phyloP scores from a whole-genome alignment of 2,329 filamentous ascomycete species.

The Colletotrichum magnum region DNA sequence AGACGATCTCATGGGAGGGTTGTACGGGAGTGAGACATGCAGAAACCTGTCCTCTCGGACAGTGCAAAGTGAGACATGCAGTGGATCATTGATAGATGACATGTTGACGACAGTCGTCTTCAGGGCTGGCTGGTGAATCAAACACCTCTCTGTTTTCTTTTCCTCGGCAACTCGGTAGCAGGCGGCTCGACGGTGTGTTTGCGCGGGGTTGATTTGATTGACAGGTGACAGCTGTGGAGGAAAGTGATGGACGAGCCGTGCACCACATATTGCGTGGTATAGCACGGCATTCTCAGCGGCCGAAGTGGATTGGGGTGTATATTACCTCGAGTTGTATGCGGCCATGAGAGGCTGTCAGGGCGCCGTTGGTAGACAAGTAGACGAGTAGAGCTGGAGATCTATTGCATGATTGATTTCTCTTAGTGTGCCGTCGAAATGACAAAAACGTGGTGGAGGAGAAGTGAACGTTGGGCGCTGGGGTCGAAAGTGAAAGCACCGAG shows the following conservation, averaged over 20 bases:
- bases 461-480: background rate
- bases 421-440: background rate
- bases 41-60: conserved; percentile 53
- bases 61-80: conserved; percentile 53
- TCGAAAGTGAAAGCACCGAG: background rate
- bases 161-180: conserved; percentile 12
- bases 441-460: conserved; percentile 27
- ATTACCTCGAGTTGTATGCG: background rate
- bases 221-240: background rate
- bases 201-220: background rate
- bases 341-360: conserved; percentile 5
- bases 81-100: conserved; percentile 47
- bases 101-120: conserved; percentile 32
- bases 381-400: no score
- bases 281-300: conserved; percentile 1
- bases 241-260: background rate
- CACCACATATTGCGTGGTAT: no score
- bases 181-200: conserved; percentile 17
- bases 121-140: conserved; percentile 13
- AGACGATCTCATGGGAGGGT: conserved; percentile 42
- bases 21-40: conserved; percentile 49
- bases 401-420: no score
- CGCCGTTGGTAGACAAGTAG: no score
- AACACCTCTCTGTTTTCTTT: conserved; percentile 1
- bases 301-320: conserved; percentile 7